phyloP scores from a whole-genome alignment of 257 asterid genomes.

The Przewalskia tangutica region DNA sequence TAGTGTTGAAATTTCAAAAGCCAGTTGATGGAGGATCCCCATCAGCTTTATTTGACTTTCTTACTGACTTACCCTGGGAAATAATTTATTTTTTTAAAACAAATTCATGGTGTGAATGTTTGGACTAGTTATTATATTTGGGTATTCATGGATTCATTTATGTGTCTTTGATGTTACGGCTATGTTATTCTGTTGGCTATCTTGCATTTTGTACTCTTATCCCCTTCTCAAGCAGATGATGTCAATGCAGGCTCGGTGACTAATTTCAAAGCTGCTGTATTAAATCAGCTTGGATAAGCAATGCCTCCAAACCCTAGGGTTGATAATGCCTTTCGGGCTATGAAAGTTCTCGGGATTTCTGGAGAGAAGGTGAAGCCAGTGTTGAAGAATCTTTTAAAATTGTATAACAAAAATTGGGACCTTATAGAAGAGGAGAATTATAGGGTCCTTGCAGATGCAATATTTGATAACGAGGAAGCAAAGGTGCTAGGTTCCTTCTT shows the following conservation, averaged over 20 bases:
- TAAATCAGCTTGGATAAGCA: conserved; percentile 3
- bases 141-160: background rate
- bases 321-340: conserved; percentile 53
- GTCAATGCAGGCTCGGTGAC: conserved; percentile 1
- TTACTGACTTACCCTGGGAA: background rate
- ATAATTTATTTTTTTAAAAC: background rate
- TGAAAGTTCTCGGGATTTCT: conserved; percentile 56
- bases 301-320: conserved; percentile 42
- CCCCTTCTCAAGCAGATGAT: background rate
- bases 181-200: background rate
- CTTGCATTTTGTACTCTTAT: background rate
- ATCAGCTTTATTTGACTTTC: background rate
- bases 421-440: conserved; percentile 74
- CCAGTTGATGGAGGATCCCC: background rate
- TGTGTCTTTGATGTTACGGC: background rate
- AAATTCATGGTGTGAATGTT: background rate
- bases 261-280: background rate
- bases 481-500: conserved; percentile 22
- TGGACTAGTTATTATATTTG: background rate
- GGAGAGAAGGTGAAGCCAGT: conserved; percentile 64
- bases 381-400: conserved; percentile 50
- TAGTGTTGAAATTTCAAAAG: background rate
- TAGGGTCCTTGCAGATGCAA: conserved; percentile 76
- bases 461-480: conserved; percentile 53
- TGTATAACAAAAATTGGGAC: conserved; percentile 64